These are phyloP conservation scores for Meyerozyma guilliermondii DNA, from an alignment of 1,139 yeast species.

Conservation along the genomic window DNA sequence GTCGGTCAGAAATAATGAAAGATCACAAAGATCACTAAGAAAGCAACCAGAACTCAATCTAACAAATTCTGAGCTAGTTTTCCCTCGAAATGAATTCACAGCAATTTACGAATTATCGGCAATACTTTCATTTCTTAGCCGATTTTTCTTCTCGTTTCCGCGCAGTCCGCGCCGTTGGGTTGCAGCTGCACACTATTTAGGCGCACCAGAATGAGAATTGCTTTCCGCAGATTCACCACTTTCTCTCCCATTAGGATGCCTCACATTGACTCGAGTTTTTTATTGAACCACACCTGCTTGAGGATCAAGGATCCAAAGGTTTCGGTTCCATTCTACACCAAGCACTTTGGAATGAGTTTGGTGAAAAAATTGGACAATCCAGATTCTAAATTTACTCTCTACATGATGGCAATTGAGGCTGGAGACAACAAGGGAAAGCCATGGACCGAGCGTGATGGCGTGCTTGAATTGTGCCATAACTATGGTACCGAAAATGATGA, in stretches of 20 bases:
- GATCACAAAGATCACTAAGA: too few species aligned
- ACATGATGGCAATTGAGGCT: slow-evolving; percentile 51
- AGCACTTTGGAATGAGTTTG: slow-evolving; percentile 70
- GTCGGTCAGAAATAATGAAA: too few species aligned
- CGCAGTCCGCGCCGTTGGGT: neutral
- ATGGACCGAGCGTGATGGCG: slow-evolving; percentile 66
- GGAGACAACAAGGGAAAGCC: slow-evolving; percentile 34
- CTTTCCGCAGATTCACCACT: neutral
- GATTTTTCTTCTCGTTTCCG: neutral
- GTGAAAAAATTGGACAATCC: slow-evolving; percentile 50
- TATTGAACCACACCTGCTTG: slow-evolving; percentile 69
- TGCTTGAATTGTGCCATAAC: slow-evolving; percentile 79
- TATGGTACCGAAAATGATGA: slow-evolving; percentile 68
- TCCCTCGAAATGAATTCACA: too few species aligned
- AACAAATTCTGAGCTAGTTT: too few species aligned
- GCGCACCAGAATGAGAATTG: neutral
- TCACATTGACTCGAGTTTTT: slow-evolving; percentile 29
- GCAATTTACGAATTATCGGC: too few species aligned
- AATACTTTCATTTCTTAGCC: too few species aligned
- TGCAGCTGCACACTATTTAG: too few species aligned
- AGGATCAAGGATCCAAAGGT: slow-evolving; percentile 79
- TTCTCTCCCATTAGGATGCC: slow-evolving; percentile 20
- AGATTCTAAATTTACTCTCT: slow-evolving; percentile 56
- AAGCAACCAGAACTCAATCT: too few species aligned
- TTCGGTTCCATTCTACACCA: slow-evolving; percentile 67